Evolutionary conservation across 2,329 filamentous ascomycete species (phyloP), one percentile per base, ranked within the genome.

Genomic region (Onygenales sp.): DNA sequence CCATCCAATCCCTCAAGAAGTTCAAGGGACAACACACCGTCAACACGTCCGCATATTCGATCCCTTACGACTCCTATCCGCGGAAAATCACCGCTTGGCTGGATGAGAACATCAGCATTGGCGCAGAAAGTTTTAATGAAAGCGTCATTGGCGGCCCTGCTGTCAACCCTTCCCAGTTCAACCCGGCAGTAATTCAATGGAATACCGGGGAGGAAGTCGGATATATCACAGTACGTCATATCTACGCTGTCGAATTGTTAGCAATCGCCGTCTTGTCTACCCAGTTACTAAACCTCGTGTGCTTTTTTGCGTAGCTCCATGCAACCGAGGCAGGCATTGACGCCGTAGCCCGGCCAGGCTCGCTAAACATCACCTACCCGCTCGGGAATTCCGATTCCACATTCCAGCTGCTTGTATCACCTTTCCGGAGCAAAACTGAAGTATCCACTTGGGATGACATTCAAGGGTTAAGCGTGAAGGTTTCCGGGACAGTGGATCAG

Each of bases 161-260:
- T 1, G 71, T 72, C 49, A 78, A 77, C 43, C 73, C 74, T 4
- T 70, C 63, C 6, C 74, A 77, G 0, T 85, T 82, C 64, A 83
- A 78, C 54, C 82, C 82, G 0, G 77, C 78, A 0, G 76, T 84
- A 5, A 73, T 80, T 0, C 82, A 85, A 59, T 85, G 82, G 82
- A 72, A 70, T 4, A 71, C 62, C 13, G 59, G 60, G 8, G 39
- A 54, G 7, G 59, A 62, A 4, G 53, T 66, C 34, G 62, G 63
- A 10, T 59, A 44, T n/a, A 34, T 54, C n/a, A 54, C 65, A 5
- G 36, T 39, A 39, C 9, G 36, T 10, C 13, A n/a, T 39, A 10
- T 39, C 36, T 39, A 10, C 6, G 13, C 36, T 39, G 36, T 39
- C 9, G 9, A 10, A 39, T 4, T 39, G 5, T n/a, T 7, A 10